Evolutionary conservation across 176 grass and related monocot genomes (phyloP), one percentile per base, ranked within the genome.

Genomic region (Juncus inflexus): DNA sequence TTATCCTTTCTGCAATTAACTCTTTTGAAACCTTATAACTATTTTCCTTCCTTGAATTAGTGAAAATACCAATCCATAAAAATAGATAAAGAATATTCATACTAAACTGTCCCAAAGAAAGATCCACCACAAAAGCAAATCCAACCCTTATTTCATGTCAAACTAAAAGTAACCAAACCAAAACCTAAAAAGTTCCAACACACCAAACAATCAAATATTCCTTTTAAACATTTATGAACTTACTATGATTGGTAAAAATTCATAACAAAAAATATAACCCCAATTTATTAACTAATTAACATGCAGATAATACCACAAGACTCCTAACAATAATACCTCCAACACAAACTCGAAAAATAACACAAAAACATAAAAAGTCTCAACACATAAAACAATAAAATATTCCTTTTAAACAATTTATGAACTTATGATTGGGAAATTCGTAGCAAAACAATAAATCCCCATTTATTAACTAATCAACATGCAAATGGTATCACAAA

Each of bases 401-500:
- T 28, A 28, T 28, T 28, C 19, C 19, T 28, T 28, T 28, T 28
- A 28, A 28, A 28, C 19, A 28, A 28, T 28, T 28, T 28, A 28
- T 28, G 19, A 28, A 28, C 4, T 47, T 47, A 47, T 47, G 43
- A 47, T 6, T n/a, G 57, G 28, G 42, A 71, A 71, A 71, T 71
- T 37, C 54, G 39, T 58, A 59, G 12, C 9, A 71, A 47, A 6
- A 47, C 43, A 47, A 28, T 28, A 28, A 45, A 60, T 59, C 56
- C 19, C 12, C 2, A 14, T 14, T 39, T 40, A 59, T 52, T 40
- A 58, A 39, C 35, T 59, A 43, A 71, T 71, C 14, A 43, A 71
- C 68, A 71, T 59, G 55, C 35, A 55, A 40, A 60, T 37, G 54
- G 66, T 55, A 69, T 35, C 63, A 40, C 63, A 49, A 50, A 2